Evolutionary conservation across 768 basidiomycete species (phyloP), one percentile per base, ranked within the genome.

Genomic region (Lactarius pseudohatsudake): DNA sequence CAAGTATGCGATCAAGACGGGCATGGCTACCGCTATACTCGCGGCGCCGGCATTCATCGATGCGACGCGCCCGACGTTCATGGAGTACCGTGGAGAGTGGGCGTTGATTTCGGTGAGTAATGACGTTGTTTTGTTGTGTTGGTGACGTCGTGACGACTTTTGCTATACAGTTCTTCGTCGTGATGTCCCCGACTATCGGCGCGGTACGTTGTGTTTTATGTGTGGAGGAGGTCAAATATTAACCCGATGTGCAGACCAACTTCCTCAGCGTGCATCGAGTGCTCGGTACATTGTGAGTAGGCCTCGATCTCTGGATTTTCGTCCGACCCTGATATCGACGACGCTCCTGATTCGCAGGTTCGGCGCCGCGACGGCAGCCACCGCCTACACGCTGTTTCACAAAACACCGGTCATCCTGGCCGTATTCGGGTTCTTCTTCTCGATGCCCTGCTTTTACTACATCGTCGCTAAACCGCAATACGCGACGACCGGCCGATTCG

Each of bases 381-480:
- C 77, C 1, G 80, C 91, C 7, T 97, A 91, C 76, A 80, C 85
- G 0, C 70, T 89, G 13, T 93, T 94, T 73, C 89, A 91, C 0
- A 87, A 92, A 43, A 84, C 94, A 59, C 82, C 92, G 0, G 74
- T 87, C 38, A 78, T 89, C 2, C 82, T 99, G 8, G 85, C 94
- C 0, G 76, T 91, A 40, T 90, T 94, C 68, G 96, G 97, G 0
- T 92, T 94, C 75, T 79, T 94, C 70, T 94, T 91, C 74, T 94
- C 94, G 0, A 79, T 97, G 9, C 97, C 96, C 20, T 98, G 96
- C 75, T 98, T 96, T 78, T 95, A 92, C 77, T 89, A 87, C 73
- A 90, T 95, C 68, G 84, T 97, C 41, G 84, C 86, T 0, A 86
- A 86, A 66, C 94, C 94, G 0, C 80, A 86, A 70, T 90, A 90